Base-by-base conservation (phyloP, 176 grass and related monocot species). In the Dendrocalamus sinicus region DNA sequence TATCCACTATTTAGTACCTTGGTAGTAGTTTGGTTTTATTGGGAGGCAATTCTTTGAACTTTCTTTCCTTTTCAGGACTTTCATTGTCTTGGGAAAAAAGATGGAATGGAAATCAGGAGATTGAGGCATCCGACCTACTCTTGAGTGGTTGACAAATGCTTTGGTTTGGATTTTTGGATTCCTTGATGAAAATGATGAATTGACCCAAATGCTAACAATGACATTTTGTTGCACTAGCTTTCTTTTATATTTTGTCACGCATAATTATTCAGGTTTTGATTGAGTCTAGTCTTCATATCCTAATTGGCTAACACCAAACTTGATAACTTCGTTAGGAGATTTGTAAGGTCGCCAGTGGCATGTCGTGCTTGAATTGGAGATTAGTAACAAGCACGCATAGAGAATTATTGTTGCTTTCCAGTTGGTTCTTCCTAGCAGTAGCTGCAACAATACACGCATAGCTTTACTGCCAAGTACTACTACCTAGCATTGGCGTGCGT, bases 351-450 rank as follows among this genome's bases (percentile, higher is more conserved):
- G 68, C 62, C 78, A 70, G 61, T 75, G 64, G 75, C 80, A 87
- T 72, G 85, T 84, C 81, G 75, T 75, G 84, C 70, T 83, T 63
- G 80, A 80, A 70, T 80, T 28, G 85, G 85, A 70, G 81, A 91
- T 70, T 46, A 60, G 50, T 59, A 69, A 69, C 52, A 80, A 76
- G 72, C 55, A 90, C 12, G 85, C 80, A 39, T 44, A 17, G 63
- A 46, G 41, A 77, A 78, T 70, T 58, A 78, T 70, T 46, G 83
- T 46, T 68, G 75, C 80, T 70, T 91, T 87, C 75, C 81, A 8
- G 76, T 74, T 30, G 75, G 75, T 75, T 80, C 61, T 80, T 80
- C 69, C 51, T 26, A 32, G 68, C 59, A 20, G 73, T 26, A 32
- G 68, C 59, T 26, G 73, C 47, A 86, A 59, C 77, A 68, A 46